phyloP scores from a whole-genome alignment of 129 eudicot genomes.

The Cynara cardunculus region DNA sequence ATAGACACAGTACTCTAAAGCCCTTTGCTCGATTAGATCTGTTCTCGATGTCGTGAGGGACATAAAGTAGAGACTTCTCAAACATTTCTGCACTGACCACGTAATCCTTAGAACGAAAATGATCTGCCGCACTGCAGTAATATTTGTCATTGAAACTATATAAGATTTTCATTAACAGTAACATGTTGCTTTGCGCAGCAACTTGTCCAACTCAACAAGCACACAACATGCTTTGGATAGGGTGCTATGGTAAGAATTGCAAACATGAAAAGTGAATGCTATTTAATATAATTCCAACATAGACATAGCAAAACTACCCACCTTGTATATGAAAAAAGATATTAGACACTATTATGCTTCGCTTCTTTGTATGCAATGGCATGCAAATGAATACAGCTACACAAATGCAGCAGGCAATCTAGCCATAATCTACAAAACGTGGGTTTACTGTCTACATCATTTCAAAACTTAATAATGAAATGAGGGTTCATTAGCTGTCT shows the following conservation, averaged over 20 bases:
- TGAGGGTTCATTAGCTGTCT: background rate
- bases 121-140: slow-evolving; percentile 77
- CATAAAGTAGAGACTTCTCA: slow-evolving; percentile 89
- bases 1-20: slow-evolving; percentile 76
- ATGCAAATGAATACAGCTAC: slow-evolving; percentile 8
- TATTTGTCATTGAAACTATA: background rate
- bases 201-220: background rate
- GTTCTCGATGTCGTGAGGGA: slow-evolving; percentile 68
- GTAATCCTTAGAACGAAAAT: slow-evolving; percentile 79
- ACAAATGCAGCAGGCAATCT: background rate
- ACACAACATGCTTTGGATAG: slow-evolving; percentile 1
- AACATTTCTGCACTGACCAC: slow-evolving; percentile 81
- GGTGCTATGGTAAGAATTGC: background rate
- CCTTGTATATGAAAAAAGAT: background rate
- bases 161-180: background rate
- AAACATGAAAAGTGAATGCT: background rate
- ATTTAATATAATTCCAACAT: background rate
- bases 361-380: background rate
- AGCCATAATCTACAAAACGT: background rate
- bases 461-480: background rate
- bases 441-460: background rate
- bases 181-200: background rate
- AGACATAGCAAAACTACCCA: background rate
- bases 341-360: background rate
- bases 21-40: slow-evolving; percentile 89